Evolutionary conservation across 1,284 basidiomycete genomes (phyloP).

Genomic region (Cryptococcus maquisensis): DNA sequence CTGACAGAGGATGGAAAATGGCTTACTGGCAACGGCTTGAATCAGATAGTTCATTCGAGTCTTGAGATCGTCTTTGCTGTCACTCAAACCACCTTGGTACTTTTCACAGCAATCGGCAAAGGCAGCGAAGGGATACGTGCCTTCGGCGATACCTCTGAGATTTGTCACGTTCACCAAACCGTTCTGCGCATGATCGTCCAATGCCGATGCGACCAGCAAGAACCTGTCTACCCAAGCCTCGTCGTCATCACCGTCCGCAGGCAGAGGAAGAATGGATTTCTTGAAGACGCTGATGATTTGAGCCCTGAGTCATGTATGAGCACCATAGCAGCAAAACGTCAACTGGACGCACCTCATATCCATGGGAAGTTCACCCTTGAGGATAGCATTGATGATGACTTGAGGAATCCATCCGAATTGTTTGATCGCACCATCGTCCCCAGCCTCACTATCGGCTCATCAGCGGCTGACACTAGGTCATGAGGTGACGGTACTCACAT

Average conservation of each 20-base stretch:
- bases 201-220: constrained; percentile 65
- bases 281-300: constrained; percentile 51
- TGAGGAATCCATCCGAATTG: constrained; percentile 96
- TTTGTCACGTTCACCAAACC: constrained; percentile 60
- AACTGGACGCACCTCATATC: constrained; percentile 58
- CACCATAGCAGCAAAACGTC: background rate
- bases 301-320: constrained; percentile 11
- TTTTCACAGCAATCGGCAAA: constrained; percentile 68
- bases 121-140: constrained; percentile 37
- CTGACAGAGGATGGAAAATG: background rate
- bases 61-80: constrained; percentile 63
- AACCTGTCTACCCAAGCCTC: constrained; percentile 79
- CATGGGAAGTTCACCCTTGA: constrained; percentile 48
- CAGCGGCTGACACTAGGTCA: background rate
- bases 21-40: constrained; percentile 40
- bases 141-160: constrained; percentile 53
- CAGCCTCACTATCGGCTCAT: constrained; percentile 61
- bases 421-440: constrained; percentile 64
- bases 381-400: constrained; percentile 57
- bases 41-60: constrained; percentile 57
- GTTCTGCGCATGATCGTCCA: constrained; percentile 62
- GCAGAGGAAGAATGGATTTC: constrained; percentile 76
- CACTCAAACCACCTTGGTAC: constrained; percentile 80
- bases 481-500: constrained; percentile 60
- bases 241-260: constrained; percentile 61